Conservation (phyloP, 306 rosid genomes). For the Sicyos baderoa region DNA sequence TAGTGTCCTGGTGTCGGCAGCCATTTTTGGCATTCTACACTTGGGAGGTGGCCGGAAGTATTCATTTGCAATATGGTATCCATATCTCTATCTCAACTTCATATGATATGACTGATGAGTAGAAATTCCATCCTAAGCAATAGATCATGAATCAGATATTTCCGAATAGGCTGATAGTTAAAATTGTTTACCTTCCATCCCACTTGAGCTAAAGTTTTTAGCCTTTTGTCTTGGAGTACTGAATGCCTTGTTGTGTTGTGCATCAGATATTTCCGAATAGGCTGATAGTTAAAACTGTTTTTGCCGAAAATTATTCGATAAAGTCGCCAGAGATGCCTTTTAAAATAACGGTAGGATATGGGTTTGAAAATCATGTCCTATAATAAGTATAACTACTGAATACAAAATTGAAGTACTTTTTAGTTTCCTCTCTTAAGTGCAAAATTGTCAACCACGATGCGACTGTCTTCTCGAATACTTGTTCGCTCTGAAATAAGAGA, state of each 20-base stretch:
- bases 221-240: neutral
- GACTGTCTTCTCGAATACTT: too few relatives aligned
- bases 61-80: conserved; percentile 75
- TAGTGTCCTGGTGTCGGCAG: conserved; percentile 49
- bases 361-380: too few relatives aligned
- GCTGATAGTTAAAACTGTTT: neutral
- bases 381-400: too few relatives aligned
- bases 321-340: too few relatives aligned
- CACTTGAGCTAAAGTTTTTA: neutral
- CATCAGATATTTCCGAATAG: too few relatives aligned
- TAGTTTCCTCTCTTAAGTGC: too few relatives aligned
- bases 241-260: neutral
- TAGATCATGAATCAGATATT: neutral
- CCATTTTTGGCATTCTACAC: conserved; percentile 74
- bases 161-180: neutral
- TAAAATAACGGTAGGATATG: too few relatives aligned
- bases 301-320: too few relatives aligned
- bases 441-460: too few relatives aligned
- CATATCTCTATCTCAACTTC: conserved; percentile 7
- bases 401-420: too few relatives aligned
- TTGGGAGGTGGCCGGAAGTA: conserved; percentile 71
- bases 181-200: neutral
- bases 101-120: neutral
- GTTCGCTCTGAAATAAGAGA: too few relatives aligned
- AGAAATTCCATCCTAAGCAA: neutral